These are phyloP conservation scores for Leptoxyphium fumago DNA, from an alignment of 2,329 filamentous ascomycete genomes.

Conservation along the genomic window DNA sequence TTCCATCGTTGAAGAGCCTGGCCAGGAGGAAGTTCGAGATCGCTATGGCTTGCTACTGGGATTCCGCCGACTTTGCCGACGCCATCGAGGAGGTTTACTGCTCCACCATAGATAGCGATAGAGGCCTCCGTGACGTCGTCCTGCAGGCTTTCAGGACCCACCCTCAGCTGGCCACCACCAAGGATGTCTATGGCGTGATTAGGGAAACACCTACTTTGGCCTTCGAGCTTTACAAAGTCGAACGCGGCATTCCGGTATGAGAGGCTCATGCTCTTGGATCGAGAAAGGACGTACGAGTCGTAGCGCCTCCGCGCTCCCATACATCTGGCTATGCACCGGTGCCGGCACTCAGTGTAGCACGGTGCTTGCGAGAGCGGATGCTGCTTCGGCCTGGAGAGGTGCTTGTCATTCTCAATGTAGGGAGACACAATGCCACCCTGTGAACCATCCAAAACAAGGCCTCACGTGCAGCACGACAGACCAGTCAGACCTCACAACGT, in stretches of 20 bases:
- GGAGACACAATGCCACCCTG: not conserved
- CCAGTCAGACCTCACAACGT: too few relatives aligned
- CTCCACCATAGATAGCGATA: slow-evolving; percentile 34
- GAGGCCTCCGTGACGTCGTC: slow-evolving; percentile 33
- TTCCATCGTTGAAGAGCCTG: slow-evolving; percentile 31
- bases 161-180: slow-evolving; percentile 29
- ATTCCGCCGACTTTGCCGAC: slow-evolving; percentile 31
- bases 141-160: slow-evolving; percentile 33
- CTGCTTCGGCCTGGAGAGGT: not conserved
- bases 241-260: slow-evolving; percentile 29
- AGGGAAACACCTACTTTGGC: slow-evolving; percentile 32
- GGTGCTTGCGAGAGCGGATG: not conserved
- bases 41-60: slow-evolving; percentile 29
- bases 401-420: not conserved
- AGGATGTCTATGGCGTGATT: slow-evolving; percentile 30
- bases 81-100: slow-evolving; percentile 35
- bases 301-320: not conserved
- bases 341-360: too few relatives aligned
- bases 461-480: not conserved
- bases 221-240: slow-evolving; percentile 34
- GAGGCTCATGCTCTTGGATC: not conserved
- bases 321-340: too few relatives aligned
- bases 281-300: not conserved
- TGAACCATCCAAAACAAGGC: too few relatives aligned
- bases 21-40: slow-evolving; percentile 32